These are phyloP conservation scores for Nectriaceae sp. DNA, from an alignment of 2,329 filamentous ascomycete species.

Conservation along the genomic window DNA sequence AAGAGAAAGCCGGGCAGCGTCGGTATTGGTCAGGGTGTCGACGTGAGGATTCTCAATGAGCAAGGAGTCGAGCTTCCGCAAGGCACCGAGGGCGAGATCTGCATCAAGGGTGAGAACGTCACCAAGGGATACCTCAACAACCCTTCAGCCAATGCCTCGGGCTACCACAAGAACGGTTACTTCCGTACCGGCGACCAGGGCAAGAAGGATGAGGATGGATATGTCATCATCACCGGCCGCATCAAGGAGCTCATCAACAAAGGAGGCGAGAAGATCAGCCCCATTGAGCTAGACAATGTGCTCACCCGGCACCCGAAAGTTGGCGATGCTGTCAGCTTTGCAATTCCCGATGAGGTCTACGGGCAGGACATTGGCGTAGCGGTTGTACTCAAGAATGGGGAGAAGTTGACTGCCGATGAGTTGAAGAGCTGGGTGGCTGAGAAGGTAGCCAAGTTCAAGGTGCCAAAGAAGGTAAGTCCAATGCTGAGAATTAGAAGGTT, in stretches of 20 bases:
- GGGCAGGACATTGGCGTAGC: constrained; percentile 81
- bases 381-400: constrained; percentile 69
- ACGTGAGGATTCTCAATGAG: constrained; percentile 75
- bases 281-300: constrained; percentile 85
- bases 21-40: constrained; percentile 80
- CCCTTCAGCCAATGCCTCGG: constrained; percentile 69
- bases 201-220: constrained; percentile 76
- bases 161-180: constrained; percentile 75
- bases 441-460: constrained; percentile 79
- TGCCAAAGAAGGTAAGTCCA: constrained; percentile 71
- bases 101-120: constrained; percentile 79
- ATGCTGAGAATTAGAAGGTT: not conserved
- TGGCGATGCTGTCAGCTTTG: constrained; percentile 80
- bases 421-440: constrained; percentile 69
- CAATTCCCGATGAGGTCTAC: constrained; percentile 79
- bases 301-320: constrained; percentile 73
- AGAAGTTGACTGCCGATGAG: constrained; percentile 57
- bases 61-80: constrained; percentile 67
- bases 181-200: constrained; percentile 90
- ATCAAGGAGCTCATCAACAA: constrained; percentile 95
- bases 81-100: constrained; percentile 78
- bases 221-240: constrained; percentile 83
- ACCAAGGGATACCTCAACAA: constrained; percentile 88
- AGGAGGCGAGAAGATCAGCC: constrained; percentile 86
- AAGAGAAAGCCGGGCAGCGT: constrained; percentile 81